Conservation (phyloP, 2,329 filamentous ascomycete genomes). For the Cladorrhinum sp. region DNA sequence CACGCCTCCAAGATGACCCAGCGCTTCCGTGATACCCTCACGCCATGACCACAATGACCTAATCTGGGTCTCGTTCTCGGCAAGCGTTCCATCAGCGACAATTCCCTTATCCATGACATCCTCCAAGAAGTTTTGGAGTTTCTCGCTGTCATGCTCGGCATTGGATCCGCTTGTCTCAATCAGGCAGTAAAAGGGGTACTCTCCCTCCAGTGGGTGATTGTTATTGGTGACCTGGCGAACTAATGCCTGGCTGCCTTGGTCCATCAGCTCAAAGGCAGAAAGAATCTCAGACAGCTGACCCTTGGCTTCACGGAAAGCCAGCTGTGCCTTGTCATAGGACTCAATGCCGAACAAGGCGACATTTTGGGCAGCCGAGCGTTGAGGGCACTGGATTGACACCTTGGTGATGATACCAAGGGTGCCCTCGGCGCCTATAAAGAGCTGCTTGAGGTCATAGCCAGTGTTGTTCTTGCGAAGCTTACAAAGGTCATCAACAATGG, state of each 20-base stretch:
- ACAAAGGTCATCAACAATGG: conserved; percentile 82
- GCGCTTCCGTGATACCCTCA: conserved; percentile 85
- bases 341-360: conserved; percentile 92
- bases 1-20: conserved; percentile 87
- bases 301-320: conserved; percentile 86
- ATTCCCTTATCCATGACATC: conserved; percentile 86
- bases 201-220: conserved; percentile 75
- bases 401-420: conserved; percentile 93
- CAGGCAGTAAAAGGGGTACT: conserved; percentile 92
- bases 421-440: conserved; percentile 94
- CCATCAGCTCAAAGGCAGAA: conserved; percentile 98
- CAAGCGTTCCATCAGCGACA: conserved; percentile 83
- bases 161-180: conserved; percentile 97
- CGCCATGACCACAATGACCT: conserved; percentile 85
- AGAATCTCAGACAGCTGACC: conserved; percentile 88
- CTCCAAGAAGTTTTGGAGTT: conserved; percentile 87
- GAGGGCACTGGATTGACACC: conserved; percentile 84
- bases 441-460: conserved; percentile 93
- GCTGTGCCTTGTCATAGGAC: conserved; percentile 84
- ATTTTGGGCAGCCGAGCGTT: conserved; percentile 82
- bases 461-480: conserved; percentile 97
- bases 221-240: conserved; percentile 72
- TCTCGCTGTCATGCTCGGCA: conserved; percentile 86
- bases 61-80: conserved; percentile 89
- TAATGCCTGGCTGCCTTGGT: conserved; percentile 74